Conservation (phyloP, 495 filamentous ascomycete genomes). For the Aspergillus funiculosus region DNA sequence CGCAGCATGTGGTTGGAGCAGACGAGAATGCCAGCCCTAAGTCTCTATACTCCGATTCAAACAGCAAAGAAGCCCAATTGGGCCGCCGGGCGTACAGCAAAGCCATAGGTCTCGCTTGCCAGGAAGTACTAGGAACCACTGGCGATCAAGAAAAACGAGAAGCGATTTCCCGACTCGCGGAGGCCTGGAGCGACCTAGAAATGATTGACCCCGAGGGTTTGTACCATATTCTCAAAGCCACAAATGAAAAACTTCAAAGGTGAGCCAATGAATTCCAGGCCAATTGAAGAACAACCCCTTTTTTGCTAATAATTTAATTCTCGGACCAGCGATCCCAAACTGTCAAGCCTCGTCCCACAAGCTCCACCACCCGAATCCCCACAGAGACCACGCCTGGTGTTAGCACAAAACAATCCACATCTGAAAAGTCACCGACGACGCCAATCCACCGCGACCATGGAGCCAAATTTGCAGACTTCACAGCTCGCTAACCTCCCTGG, state of each 20-base stretch:
- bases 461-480: slow-evolving; percentile 31
- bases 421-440: slow-evolving; percentile 69
- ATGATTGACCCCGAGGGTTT: slow-evolving; percentile 85
- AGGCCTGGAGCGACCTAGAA: slow-evolving; percentile 80
- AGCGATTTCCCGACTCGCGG: slow-evolving; percentile 69
- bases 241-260: slow-evolving; percentile 56
- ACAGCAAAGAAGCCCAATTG: slow-evolving; percentile 72
- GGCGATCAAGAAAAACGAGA: slow-evolving; percentile 69
- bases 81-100: slow-evolving; percentile 75
- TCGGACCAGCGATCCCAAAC: slow-evolving; percentile 44
- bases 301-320: slow-evolving; percentile 15
- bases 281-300: not conserved
- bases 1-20: slow-evolving; percentile 26
- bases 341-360: slow-evolving; percentile 43
- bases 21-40: slow-evolving; percentile 46
- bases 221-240: slow-evolving; percentile 69
- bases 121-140: slow-evolving; percentile 76
- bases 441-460: slow-evolving; percentile 48
- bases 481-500: slow-evolving; percentile 39
- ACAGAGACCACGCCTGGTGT: slow-evolving; percentile 58
- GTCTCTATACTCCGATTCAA: slow-evolving; percentile 25
- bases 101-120: slow-evolving; percentile 71
- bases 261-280: slow-evolving; percentile 21
- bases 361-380: slow-evolving; percentile 39
- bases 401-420: slow-evolving; percentile 81